Evolutionary conservation across 2,329 filamentous ascomycete species (phyloP).

Genomic region (Blastomyces parvus): DNA sequence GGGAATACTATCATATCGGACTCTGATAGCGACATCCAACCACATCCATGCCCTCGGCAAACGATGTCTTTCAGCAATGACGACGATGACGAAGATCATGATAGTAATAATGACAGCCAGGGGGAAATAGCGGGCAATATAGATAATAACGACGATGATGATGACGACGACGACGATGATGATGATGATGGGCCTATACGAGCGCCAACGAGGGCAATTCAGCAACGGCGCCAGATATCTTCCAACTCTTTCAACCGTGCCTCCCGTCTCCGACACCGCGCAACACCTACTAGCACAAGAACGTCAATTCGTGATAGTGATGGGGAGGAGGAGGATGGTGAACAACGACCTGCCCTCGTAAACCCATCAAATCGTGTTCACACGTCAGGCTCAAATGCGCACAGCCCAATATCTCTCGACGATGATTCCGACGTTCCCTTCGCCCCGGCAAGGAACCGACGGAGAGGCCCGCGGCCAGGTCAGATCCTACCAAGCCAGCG

Average conservation of each 20-base stretch:
- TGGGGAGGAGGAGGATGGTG: not conserved
- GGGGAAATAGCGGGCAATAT: constrained; percentile 20
- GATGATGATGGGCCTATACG: constrained; percentile 22
- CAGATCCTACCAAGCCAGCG: not conserved
- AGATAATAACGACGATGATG: constrained; percentile 1
- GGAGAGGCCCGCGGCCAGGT: not conserved
- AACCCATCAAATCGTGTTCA: not conserved
- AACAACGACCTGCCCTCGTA: not conserved
- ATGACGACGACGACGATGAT: constrained; percentile 1
- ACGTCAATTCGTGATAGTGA: not conserved
- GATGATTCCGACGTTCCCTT: constrained; percentile 6
- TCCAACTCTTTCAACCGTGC: not conserved
- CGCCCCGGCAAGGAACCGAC: not conserved
- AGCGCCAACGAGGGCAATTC: constrained; percentile 18
- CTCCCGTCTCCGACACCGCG: not conserved
- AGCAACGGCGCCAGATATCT: constrained; percentile 13
- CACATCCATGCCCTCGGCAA: constrained; percentile 2
- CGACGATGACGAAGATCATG: not conserved
- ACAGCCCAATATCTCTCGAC: not conserved
- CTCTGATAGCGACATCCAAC: constrained; percentile 12
- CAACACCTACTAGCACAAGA: not conserved
- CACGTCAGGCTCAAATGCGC: not conserved
- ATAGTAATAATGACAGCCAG: constrained; percentile 12
- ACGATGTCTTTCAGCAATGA: not conserved
- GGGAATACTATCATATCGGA: constrained; percentile 12